A percentile compares a stretch with the other conserved stretches of the same genome.
Conservation (phyloP, 1,284 basidiomycete species). For the Ceratobasidium sp. region DNA sequence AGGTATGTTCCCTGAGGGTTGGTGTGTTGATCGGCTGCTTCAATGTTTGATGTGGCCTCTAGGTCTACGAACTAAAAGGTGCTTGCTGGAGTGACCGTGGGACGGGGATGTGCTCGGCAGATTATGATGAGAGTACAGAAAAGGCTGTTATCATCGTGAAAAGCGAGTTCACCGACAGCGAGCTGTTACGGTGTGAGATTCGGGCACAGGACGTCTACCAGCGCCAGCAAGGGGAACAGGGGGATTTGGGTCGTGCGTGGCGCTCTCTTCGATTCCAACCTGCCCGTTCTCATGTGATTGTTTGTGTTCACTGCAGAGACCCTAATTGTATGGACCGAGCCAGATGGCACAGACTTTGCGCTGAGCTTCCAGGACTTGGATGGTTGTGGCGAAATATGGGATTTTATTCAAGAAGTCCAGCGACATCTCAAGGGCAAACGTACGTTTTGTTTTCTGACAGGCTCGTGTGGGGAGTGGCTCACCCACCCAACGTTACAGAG, state of each 20-base stretch:
- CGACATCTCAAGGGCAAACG: constrained; percentile 74
- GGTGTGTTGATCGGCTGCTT: constrained; percentile 10
- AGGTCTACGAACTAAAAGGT: constrained; percentile 93
- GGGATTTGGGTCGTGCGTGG: constrained; percentile 28
- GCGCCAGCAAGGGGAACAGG: constrained; percentile 80
- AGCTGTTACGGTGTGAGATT: constrained; percentile 78
- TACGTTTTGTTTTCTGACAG: constrained; percentile 49
- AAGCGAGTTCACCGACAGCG: constrained; percentile 74
- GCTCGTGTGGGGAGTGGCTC: constrained; percentile 9
- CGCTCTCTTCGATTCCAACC: constrained; percentile 39
- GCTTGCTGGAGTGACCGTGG: constrained; percentile 93
- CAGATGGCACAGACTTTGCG: constrained; percentile 93
- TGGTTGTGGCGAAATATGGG: constrained; percentile 97
- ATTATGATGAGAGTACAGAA: constrained; percentile 79
- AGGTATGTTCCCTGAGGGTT: constrained; percentile 47
- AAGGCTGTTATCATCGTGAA: constrained; percentile 87
- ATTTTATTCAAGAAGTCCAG: constrained; percentile 96
- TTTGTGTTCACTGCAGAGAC: constrained; percentile 70
- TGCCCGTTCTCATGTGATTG: constrained; percentile 17
- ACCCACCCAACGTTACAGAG: constrained; percentile 58
- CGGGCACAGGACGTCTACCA: constrained; percentile 89
- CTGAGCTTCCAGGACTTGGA: constrained; percentile 97
- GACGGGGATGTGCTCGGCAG: constrained; percentile 91
- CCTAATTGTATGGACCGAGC: constrained; percentile 98
- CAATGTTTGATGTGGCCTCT: constrained; percentile 41